Conservation (phyloP, 1,284 basidiomycete genomes). For the Ceratobasidium sp. region DNA sequence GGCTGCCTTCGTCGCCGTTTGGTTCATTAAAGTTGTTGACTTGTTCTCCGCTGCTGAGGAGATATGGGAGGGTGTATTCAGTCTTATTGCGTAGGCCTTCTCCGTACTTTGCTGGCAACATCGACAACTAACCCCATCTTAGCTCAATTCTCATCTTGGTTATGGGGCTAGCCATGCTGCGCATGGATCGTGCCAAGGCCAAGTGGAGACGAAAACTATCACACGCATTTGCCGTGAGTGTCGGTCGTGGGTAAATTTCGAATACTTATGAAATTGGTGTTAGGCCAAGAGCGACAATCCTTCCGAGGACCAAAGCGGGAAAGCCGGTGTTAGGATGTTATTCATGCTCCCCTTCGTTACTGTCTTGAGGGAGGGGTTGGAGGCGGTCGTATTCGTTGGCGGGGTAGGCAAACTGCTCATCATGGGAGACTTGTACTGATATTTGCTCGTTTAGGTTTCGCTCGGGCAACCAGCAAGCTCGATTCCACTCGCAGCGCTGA, state of each 20-base stretch:
- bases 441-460: conserved; percentile 57
- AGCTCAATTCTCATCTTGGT: conserved; percentile 74
- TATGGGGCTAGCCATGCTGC: conserved; percentile 78
- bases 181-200: conserved; percentile 77
- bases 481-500: conserved; percentile 86
- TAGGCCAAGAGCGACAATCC: conserved; percentile 8
- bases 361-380: conserved; percentile 87
- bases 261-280: not conserved
- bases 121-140: conserved; percentile 6
- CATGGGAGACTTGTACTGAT: not conserved
- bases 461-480: conserved; percentile 78
- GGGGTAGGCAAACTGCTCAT: conserved; percentile 58
- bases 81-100: conserved; percentile 65
- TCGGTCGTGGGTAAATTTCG: not conserved
- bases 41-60: conserved; percentile 73
- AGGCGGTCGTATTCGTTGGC: conserved; percentile 90
- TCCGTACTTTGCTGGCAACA: not conserved
- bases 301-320: not conserved
- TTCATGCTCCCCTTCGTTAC: conserved; percentile 88
- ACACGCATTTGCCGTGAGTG: conserved; percentile 69
- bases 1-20: conserved; percentile 75
- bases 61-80: conserved; percentile 71
- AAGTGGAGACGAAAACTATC: conserved; percentile 90
- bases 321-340: conserved; percentile 53
- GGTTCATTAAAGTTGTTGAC: conserved; percentile 76